Conservation (phyloP, 306 rosid species). For the Astragalus membranaceus region DNA sequence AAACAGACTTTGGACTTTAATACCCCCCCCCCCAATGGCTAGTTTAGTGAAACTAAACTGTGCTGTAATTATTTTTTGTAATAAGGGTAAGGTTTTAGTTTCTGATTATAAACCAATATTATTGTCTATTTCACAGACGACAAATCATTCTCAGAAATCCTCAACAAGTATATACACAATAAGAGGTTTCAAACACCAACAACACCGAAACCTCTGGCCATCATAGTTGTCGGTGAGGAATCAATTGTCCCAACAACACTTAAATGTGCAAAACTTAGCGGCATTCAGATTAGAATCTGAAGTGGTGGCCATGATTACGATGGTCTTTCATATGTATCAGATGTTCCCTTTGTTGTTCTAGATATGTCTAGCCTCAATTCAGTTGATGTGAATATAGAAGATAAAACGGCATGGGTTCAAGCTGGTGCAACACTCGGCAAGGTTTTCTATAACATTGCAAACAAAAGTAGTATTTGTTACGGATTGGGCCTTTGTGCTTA, state of each 20-base stretch:
- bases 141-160: background rate
- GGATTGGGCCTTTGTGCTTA: no score
- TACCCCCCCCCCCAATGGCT: no score
- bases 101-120: no score
- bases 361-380: slow-evolving; percentile 16
- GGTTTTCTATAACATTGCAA: slow-evolving; percentile 11
- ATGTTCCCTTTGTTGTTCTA: slow-evolving; percentile 6
- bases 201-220: slow-evolving; percentile 27
- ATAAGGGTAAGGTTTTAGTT: no score
- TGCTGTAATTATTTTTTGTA: no score
- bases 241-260: slow-evolving; percentile 16
- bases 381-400: background rate
- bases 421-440: slow-evolving; percentile 30
- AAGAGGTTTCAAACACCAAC: slow-evolving; percentile 1
- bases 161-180: slow-evolving; percentile 9
- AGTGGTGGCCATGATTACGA: slow-evolving; percentile 39
- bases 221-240: background rate
- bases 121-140: background rate
- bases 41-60: no score
- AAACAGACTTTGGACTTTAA: no score
- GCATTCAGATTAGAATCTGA: slow-evolving; percentile 23
- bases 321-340: slow-evolving; percentile 25
- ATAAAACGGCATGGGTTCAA: background rate
- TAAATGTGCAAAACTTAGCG: slow-evolving; percentile 11
- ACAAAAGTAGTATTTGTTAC: background rate